Conservation (phyloP, 768 basidiomycete species). For the Tulasnella sp. region DNA sequence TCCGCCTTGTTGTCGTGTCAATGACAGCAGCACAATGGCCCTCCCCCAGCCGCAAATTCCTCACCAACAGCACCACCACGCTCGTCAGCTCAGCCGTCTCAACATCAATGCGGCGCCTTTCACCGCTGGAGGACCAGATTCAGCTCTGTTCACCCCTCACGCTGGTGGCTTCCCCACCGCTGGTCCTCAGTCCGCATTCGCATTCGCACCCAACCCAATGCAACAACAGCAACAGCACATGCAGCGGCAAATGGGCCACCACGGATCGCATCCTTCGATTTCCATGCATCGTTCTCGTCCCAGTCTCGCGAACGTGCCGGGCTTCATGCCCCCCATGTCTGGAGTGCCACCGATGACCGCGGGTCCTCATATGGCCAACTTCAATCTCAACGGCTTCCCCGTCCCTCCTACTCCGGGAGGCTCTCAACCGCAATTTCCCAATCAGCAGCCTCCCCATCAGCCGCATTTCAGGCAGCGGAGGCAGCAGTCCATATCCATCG, state of each 20-base stretch:
- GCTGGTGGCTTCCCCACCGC: background rate
- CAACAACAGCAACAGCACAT: conserved; percentile 11
- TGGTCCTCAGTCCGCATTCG: conserved; percentile 7
- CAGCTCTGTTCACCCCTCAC: conserved; percentile 4
- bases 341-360: conserved; percentile 1
- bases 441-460: background rate
- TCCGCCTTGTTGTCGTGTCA: background rate
- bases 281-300: conserved; percentile 14
- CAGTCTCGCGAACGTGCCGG: conserved; percentile 10
- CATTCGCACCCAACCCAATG: conserved; percentile 4
- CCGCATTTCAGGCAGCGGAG: conserved; percentile 4
- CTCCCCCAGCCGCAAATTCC: conserved; percentile 5
- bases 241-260: conserved; percentile 1
- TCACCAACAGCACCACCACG: conserved; percentile 7
- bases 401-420: conserved; percentile 12
- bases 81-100: conserved; percentile 7
- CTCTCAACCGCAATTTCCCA: background rate
- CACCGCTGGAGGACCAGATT: background rate
- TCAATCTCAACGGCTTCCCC: background rate
- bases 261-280: background rate
- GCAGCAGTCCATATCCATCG: conserved; percentile 44
- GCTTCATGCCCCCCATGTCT: conserved; percentile 7
- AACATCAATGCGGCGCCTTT: background rate
- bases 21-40: background rate
- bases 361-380: background rate